Percentiles rank a stretch among this genome's conserved stretches.
Evolutionary conservation across 176 grass and related monocot genomes (phyloP).

Genomic region (Melocanna baccifera): DNA sequence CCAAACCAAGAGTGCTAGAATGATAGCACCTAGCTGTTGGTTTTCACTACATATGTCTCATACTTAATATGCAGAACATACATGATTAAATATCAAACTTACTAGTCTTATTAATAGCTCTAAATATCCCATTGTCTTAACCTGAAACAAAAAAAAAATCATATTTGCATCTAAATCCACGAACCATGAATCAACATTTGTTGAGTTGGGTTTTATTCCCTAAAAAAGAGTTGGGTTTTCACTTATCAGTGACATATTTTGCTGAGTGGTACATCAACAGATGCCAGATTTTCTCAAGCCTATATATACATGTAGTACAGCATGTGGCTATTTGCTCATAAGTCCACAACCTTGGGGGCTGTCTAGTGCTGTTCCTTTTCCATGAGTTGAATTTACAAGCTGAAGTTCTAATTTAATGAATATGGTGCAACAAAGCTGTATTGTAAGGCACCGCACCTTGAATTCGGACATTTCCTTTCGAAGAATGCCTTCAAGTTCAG

Average conservation of each 20-base stretch:
- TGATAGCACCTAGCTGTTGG: background rate
- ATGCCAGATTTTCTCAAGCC: background rate
- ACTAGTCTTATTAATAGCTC: background rate
- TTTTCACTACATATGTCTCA: background rate
- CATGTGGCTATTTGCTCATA: constrained; percentile 8
- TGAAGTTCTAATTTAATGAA: constrained; percentile 8
- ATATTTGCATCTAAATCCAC: background rate
- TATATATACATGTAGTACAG: constrained; percentile 9
- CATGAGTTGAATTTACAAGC: constrained; percentile 10
- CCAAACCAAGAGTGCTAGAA: background rate
- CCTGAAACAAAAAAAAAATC: background rate
- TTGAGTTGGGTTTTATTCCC: background rate
- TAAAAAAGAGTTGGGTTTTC: constrained; percentile 13
- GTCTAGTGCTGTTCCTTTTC: constrained; percentile 13
- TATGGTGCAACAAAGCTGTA: constrained; percentile 28
- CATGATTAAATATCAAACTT: constrained; percentile 1
- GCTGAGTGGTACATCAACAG: constrained; percentile 4
- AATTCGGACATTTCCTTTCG: constrained; percentile 73
- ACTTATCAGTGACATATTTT: constrained; percentile 8
- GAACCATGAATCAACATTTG: background rate
- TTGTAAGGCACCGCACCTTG: constrained; percentile 48
- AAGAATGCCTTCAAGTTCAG: constrained; percentile 71
- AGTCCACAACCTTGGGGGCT: background rate
- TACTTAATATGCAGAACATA: constrained; percentile 1
- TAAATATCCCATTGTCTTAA: constrained; percentile 7